Conservation (phyloP, 108 stramenopile genomes). For the Cyclotella cryptica region DNA sequence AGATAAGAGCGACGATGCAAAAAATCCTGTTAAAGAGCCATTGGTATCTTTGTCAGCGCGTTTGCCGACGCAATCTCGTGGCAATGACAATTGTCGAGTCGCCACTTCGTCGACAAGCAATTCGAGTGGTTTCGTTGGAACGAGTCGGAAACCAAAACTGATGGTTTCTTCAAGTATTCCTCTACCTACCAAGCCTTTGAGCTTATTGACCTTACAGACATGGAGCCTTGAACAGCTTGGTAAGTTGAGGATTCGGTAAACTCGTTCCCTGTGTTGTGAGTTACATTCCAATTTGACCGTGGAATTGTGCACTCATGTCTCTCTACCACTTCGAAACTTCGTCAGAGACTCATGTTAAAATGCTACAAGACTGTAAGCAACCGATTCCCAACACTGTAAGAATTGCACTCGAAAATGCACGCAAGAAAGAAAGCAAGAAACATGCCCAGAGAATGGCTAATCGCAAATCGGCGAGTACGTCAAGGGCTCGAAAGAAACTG, state of each 20-base stretch:
- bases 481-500: slow-evolving; percentile 90
- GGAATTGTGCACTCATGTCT: too few relatives aligned
- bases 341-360: slow-evolving; percentile 64
- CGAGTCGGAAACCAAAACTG: background rate
- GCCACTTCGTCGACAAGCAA: background rate
- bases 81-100: too few relatives aligned
- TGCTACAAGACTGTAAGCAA: slow-evolving; percentile 64
- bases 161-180: background rate
- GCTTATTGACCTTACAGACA: slow-evolving; percentile 3
- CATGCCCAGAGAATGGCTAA: slow-evolving; percentile 89
- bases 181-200: background rate
- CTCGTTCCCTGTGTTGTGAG: too few relatives aligned
- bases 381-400: slow-evolving; percentile 72
- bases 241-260: too few relatives aligned
- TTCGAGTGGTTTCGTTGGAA: background rate
- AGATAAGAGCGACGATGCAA: too few relatives aligned
- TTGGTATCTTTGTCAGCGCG: too few relatives aligned
- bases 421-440: slow-evolving; percentile 79
- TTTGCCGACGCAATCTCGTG: too few relatives aligned
- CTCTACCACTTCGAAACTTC: background rate
- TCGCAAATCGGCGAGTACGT: slow-evolving; percentile 86
- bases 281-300: too few relatives aligned
- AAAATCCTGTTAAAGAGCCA: too few relatives aligned
- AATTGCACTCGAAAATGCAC: slow-evolving; percentile 68
- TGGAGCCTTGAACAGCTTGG: slow-evolving; percentile 10